phyloP scores from a whole-genome alignment of 2,329 filamentous ascomycete genomes.

The Zasmidium citrigriseum region DNA sequence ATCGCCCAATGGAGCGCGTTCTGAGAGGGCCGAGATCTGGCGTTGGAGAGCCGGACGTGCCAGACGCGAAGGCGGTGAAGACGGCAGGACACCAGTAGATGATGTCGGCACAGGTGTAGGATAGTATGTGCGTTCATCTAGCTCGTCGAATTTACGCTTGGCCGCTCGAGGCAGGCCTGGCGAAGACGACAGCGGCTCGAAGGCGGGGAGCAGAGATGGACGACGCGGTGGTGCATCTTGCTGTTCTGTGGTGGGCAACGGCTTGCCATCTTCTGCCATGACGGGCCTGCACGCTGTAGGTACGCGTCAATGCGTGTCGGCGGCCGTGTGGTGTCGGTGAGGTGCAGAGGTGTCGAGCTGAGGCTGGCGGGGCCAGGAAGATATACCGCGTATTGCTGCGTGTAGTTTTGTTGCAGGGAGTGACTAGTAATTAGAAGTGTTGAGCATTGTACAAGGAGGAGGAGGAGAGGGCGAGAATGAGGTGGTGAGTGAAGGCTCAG shows the following conservation, averaged over 20 bases:
- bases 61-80: slow-evolving; percentile 69
- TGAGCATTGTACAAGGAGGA: not conserved
- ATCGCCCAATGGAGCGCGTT: slow-evolving; percentile 79
- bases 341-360: not conserved
- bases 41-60: slow-evolving; percentile 58
- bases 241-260: slow-evolving; percentile 20
- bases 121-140: slow-evolving; percentile 61
- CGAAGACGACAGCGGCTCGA: slow-evolving; percentile 78
- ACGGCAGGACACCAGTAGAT: slow-evolving; percentile 85
- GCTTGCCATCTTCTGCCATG: slow-evolving; percentile 21
- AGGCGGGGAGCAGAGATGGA: slow-evolving; percentile 72
- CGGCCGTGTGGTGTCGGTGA: slow-evolving; percentile 1
- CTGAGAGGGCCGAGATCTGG: slow-evolving; percentile 66
- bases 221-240: slow-evolving; percentile 30
- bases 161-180: slow-evolving; percentile 66
- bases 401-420: not conserved
- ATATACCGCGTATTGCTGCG: not conserved
- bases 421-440: not conserved
- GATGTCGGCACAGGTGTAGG: slow-evolving; percentile 94
- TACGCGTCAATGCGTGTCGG: slow-evolving; percentile 22
- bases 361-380: not conserved
- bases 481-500: not conserved
- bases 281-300: slow-evolving; percentile 20
- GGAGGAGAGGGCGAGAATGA: not conserved
- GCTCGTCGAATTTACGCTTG: slow-evolving; percentile 63